Evolutionary conservation across 2,329 filamentous ascomycete genomes (phyloP).

Genomic region (Paecilomyces variotii): DNA sequence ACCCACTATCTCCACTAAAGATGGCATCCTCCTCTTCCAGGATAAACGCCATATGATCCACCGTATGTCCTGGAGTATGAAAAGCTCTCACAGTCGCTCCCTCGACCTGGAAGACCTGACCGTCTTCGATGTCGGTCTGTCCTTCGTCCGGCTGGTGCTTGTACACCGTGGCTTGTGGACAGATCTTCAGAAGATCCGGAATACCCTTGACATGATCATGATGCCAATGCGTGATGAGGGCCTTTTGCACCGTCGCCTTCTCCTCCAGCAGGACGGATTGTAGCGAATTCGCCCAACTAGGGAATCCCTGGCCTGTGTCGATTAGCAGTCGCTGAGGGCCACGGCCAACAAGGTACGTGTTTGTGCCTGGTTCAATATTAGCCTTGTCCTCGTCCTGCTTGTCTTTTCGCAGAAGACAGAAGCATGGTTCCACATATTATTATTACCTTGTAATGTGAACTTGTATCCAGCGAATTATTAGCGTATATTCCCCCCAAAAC

Average conservation of each 20-base stretch:
- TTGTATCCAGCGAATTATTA: slow-evolving; percentile 7
- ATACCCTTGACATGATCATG: slow-evolving; percentile 76
- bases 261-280: slow-evolving; percentile 58
- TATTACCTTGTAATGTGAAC: slow-evolving; percentile 53
- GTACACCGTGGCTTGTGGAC: slow-evolving; percentile 56
- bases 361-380: slow-evolving; percentile 53
- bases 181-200: slow-evolving; percentile 55
- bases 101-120: slow-evolving; percentile 46
- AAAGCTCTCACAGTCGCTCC: slow-evolving; percentile 56
- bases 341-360: slow-evolving; percentile 85
- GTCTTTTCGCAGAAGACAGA: background rate
- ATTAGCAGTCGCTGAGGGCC: slow-evolving; percentile 69
- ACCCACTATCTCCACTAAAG: slow-evolving; percentile 71
- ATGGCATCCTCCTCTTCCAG: slow-evolving; percentile 71
- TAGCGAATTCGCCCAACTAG: slow-evolving; percentile 63
- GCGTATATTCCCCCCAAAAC: too few relatives aligned
- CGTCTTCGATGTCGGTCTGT: slow-evolving; percentile 49
- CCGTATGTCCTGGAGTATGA: slow-evolving; percentile 66
- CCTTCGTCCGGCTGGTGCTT: slow-evolving; percentile 52
- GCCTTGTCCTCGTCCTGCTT: background rate
- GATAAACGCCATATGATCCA: slow-evolving; percentile 73
- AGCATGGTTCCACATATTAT: background rate
- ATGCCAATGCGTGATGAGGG: slow-evolving; percentile 88
- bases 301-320: slow-evolving; percentile 79
- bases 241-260: slow-evolving; percentile 57